phyloP scores from a whole-genome alignment of 192 early-diverging fungal species.

The Spinellus fusiger region DNA sequence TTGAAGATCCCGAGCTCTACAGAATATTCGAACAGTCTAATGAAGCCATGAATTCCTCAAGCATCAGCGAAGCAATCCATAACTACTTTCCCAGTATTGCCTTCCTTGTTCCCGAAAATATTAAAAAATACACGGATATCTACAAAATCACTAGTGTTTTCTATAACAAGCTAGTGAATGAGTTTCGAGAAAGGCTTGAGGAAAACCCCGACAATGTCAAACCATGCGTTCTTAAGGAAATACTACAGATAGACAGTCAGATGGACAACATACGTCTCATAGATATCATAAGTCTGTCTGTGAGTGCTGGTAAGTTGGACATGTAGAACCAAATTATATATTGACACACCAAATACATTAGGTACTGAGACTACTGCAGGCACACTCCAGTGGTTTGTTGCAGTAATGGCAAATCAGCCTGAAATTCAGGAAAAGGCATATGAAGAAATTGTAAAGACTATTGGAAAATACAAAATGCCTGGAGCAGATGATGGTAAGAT shows the following conservation, averaged over 20 bases:
- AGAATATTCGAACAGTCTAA: slow-evolving; percentile 20
- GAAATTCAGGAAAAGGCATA: slow-evolving; percentile 14
- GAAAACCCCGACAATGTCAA: not conserved
- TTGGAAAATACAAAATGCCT: slow-evolving; percentile 1
- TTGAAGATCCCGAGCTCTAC: slow-evolving; percentile 14
- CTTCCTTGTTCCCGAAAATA: not conserved
- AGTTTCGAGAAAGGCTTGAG: not conserved
- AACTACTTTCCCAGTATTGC: slow-evolving; percentile 32
- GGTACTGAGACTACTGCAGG: slow-evolving; percentile 1
- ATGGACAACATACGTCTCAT: not conserved
- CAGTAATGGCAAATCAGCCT: slow-evolving; percentile 14
- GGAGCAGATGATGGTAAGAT: not conserved
- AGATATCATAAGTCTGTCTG: slow-evolving; percentile 1
- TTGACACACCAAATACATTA: not conserved
- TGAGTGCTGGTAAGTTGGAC: slow-evolving; percentile 8
- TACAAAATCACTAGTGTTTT: slow-evolving; percentile 4
- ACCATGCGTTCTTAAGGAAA: slow-evolving; percentile 26
- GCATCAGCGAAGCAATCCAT: slow-evolving; percentile 11
- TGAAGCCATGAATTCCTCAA: slow-evolving; percentile 1
- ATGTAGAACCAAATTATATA: not conserved
- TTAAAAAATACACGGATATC: not conserved
- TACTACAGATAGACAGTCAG: not conserved
- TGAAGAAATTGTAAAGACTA: not conserved
- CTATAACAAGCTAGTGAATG: slow-evolving; percentile 12
- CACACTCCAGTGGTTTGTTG: slow-evolving; percentile 12